A percentile compares a stretch with the other conserved stretches of the same genome.
Conservation (phyloP, 2,329 filamentous ascomycete species). For the Pyricularia pennisetigena region DNA sequence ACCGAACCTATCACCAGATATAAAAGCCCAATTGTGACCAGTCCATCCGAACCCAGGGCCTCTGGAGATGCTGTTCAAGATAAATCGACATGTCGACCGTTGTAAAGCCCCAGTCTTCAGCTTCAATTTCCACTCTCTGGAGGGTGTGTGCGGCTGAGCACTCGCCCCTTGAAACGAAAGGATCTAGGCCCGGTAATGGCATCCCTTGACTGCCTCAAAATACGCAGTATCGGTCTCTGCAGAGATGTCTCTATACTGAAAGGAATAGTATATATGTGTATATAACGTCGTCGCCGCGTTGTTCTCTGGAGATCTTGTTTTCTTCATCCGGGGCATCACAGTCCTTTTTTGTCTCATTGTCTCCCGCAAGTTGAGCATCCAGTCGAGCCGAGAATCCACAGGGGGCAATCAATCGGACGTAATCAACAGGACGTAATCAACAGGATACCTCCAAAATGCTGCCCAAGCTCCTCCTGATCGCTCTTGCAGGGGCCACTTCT, state of each 20-base stretch:
- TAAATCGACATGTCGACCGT: background rate
- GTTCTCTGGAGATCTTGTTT: background rate
- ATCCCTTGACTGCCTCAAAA: background rate
- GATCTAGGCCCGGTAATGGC: background rate
- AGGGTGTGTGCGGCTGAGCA: background rate
- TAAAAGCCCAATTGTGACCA: background rate
- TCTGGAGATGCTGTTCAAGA: background rate
- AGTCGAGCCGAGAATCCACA: no score
- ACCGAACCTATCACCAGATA: background rate
- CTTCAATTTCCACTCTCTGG: background rate
- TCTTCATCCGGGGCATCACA: background rate
- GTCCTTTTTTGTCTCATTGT: background rate
- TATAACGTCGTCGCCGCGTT: background rate
- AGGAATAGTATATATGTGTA: background rate
- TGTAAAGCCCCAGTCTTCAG: background rate
- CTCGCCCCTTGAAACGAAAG: background rate
- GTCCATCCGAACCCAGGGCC: background rate
- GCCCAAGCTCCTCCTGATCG: background rate
- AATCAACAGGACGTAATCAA: no score
- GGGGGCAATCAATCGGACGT: no score
- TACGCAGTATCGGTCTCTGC: no score
- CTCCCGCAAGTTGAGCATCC: background rate
- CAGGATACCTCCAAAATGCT: background rate
- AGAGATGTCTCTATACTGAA: no score
- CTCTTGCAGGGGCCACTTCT: background rate